Evolutionary conservation across 164 flowering plant genomes (phyloP).

Genomic region (Sedum album): DNA sequence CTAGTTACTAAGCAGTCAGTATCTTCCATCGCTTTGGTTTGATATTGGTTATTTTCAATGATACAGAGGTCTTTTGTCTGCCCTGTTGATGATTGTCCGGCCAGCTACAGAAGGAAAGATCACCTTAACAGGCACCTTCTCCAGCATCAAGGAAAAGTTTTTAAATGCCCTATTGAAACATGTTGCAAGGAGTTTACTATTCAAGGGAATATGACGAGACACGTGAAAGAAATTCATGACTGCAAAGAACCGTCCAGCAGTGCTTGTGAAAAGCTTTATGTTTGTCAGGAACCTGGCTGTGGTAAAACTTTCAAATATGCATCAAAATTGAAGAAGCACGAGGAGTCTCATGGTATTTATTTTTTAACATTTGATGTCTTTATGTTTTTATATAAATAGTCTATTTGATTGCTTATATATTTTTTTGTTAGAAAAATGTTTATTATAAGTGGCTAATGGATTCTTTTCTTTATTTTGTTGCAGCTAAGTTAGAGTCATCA

Average conservation of each 20-base stretch:
- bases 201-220: slow-evolving; percentile 59
- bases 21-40: too few relatives aligned
- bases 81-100: slow-evolving; percentile 55
- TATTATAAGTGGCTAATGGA: too few relatives aligned
- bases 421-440: too few relatives aligned
- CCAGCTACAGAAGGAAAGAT: slow-evolving; percentile 76
- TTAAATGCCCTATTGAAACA: slow-evolving; percentile 47
- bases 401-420: too few relatives aligned
- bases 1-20: too few relatives aligned
- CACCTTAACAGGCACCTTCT: slow-evolving; percentile 74
- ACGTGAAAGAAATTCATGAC: slow-evolving; percentile 52
- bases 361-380: too few relatives aligned
- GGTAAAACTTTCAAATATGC: slow-evolving; percentile 63
- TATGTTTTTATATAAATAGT: too few relatives aligned
- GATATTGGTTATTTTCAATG: background rate
- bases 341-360: slow-evolving; percentile 61
- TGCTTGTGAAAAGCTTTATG: slow-evolving; percentile 24
- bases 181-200: slow-evolving; percentile 43
- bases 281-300: slow-evolving; percentile 65
- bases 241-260: slow-evolving; percentile 16
- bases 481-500: slow-evolving; percentile 63
- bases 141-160: slow-evolving; percentile 61
- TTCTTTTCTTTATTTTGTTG: background rate
- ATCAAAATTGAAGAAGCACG: slow-evolving; percentile 60
- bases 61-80: slow-evolving; percentile 70